Evolutionary conservation across 2,329 filamentous ascomycete genomes (phyloP).

Genomic region (Alternaria sp.): DNA sequence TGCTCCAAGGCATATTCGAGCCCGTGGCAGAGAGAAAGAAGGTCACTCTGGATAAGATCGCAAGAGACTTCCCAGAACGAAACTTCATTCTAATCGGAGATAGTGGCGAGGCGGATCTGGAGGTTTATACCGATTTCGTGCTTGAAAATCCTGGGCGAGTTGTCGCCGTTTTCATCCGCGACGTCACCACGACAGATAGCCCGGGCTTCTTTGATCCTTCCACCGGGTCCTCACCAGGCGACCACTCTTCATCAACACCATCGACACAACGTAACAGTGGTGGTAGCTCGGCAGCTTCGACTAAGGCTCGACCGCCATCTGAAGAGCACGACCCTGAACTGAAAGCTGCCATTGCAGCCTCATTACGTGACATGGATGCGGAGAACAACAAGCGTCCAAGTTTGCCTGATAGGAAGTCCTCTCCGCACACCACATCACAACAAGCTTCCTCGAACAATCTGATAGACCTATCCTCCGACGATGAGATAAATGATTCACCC

Average conservation of each 20-base stretch:
- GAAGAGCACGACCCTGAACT: conserved; percentile 57
- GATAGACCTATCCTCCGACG: conserved; percentile 57
- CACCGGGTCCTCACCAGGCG: conserved; percentile 45
- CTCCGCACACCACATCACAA: conserved; percentile 25
- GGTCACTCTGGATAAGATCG: conserved; percentile 80
- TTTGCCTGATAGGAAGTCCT: conserved; percentile 42
- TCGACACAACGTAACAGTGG: conserved; percentile 23
- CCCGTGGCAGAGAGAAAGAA: conserved; percentile 95
- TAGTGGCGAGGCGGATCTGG: conserved; percentile 94
- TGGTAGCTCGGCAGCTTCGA: conserved; percentile 15
- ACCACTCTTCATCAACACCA: conserved; percentile 33
- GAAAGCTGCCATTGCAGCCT: conserved; percentile 56
- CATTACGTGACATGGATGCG: conserved; percentile 54
- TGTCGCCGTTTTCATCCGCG: conserved; percentile 88
- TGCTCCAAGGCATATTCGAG: conserved; percentile 98
- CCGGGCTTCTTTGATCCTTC: conserved; percentile 80
- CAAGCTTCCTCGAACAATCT: conserved; percentile 47
- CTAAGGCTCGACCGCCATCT: conserved; percentile 21
- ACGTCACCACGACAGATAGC: conserved; percentile 82
- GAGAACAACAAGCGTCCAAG: conserved; percentile 46
- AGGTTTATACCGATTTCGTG: conserved; percentile 95
- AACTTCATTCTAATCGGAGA: conserved; percentile 93
- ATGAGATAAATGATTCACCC: conserved; percentile 32
- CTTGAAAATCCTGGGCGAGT: conserved; percentile 82
- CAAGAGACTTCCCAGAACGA: conserved; percentile 86